Conservation (phyloP, 495 filamentous ascomycete species). For the Daldinia decipiens region DNA sequence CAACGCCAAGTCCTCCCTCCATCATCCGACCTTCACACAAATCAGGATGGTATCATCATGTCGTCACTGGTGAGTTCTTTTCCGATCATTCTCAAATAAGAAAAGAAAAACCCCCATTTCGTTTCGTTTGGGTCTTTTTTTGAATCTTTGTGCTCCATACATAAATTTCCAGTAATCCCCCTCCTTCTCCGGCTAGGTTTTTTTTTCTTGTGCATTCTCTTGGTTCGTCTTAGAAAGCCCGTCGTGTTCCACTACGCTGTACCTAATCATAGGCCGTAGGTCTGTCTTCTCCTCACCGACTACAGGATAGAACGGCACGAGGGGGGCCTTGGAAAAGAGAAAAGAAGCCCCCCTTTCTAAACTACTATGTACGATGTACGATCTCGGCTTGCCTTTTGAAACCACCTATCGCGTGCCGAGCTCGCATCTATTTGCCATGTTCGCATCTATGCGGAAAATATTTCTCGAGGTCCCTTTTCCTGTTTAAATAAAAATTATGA, state of each 20-base stretch:
- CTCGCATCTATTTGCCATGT: slow-evolving; percentile 17
- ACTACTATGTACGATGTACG: not conserved
- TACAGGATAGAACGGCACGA: slow-evolving; percentile 7
- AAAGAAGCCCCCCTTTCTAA: not conserved
- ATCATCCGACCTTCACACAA: slow-evolving; percentile 35
- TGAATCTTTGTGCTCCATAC: slow-evolving; percentile 4
- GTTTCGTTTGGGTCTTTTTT: slow-evolving; percentile 8
- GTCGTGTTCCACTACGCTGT: slow-evolving; percentile 13
- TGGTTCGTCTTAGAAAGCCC: slow-evolving; percentile 35
- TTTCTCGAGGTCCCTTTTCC: slow-evolving; percentile 14
- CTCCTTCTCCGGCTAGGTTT: slow-evolving; percentile 18
- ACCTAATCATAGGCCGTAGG: slow-evolving; percentile 2
- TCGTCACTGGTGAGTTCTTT: slow-evolving; percentile 38
- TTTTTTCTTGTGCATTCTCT: slow-evolving; percentile 24
- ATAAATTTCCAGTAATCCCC: slow-evolving; percentile 19
- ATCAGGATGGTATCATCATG: slow-evolving; percentile 43
- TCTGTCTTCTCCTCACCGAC: slow-evolving; percentile 18
- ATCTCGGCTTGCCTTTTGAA: slow-evolving; percentile 30
- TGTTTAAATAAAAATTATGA: slow-evolving; percentile 17
- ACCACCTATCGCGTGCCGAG: slow-evolving; percentile 29
- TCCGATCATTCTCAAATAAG: not conserved
- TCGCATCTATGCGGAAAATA: slow-evolving; percentile 8
- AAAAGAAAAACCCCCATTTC: not conserved
- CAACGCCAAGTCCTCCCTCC: slow-evolving; percentile 32
- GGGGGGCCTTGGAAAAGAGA: not conserved